These are phyloP conservation scores for Rubroboletus pulcherrimus DNA, from an alignment of 768 basidiomycete genomes.

Conservation along the genomic window DNA sequence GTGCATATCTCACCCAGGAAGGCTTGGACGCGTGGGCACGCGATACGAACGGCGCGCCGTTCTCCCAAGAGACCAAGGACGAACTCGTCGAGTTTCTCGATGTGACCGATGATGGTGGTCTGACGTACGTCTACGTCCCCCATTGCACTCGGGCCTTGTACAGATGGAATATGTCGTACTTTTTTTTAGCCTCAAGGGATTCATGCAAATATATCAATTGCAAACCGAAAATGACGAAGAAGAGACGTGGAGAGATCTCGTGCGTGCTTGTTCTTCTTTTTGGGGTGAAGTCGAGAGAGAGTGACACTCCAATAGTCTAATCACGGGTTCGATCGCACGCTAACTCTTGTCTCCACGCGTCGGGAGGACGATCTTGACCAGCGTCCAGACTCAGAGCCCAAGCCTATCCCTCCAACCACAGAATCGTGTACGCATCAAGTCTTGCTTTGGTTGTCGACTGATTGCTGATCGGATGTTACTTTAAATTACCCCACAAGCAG, in stretches of 20 bases:
- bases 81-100: conserved; percentile 76
- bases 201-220: conserved; percentile 79
- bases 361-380: conserved; percentile 44
- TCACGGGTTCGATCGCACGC: conserved; percentile 71
- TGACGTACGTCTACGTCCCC: conserved; percentile 54
- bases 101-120: conserved; percentile 61
- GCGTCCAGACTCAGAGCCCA: conserved; percentile 7
- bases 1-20: conserved; percentile 54
- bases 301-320: conserved; percentile 44
- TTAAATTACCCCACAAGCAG: conserved; percentile 5
- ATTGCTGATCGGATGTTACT: neutral
- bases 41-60: conserved; percentile 82
- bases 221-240: conserved; percentile 82
- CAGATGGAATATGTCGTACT: neutral
- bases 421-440: conserved; percentile 16
- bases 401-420: conserved; percentile 12
- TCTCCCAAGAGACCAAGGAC: conserved; percentile 71
- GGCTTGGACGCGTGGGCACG: conserved; percentile 73
- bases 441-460: neutral
- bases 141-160: neutral
- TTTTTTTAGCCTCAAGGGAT: conserved; percentile 62
- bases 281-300: conserved; percentile 1
- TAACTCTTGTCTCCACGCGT: conserved; percentile 55
- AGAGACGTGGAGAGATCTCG: conserved; percentile 82
- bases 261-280: conserved; percentile 32